phyloP scores from a whole-genome alignment of 1,139 yeast species.

The Blastobotrys apis region DNA sequence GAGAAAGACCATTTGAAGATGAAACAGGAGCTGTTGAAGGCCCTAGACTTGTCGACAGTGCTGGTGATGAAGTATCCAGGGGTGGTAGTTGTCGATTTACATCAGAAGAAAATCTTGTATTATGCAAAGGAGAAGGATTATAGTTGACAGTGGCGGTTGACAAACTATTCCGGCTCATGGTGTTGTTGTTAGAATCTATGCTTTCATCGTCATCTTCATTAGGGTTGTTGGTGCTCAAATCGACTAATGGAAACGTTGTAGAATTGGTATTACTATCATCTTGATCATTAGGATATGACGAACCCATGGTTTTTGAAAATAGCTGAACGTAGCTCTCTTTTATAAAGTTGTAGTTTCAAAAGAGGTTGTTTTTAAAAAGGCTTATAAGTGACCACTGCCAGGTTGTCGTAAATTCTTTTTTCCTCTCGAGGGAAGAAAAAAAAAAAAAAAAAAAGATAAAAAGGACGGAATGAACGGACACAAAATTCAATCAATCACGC shows the following conservation, averaged over 20 bases:
- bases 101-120: slow-evolving; percentile 3
- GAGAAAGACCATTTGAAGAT: background rate
- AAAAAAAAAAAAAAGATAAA: slow-evolving; percentile 1
- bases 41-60: slow-evolving; percentile 2
- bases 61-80: slow-evolving; percentile 11
- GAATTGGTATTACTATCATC: too few relatives aligned
- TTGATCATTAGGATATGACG: background rate
- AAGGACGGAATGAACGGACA: too few relatives aligned
- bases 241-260: slow-evolving; percentile 6
- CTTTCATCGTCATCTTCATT: background rate
- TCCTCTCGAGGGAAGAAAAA: background rate
- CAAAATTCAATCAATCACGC: too few relatives aligned
- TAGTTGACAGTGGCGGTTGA: background rate
- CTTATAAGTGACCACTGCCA: too few relatives aligned
- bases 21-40: slow-evolving; percentile 6
- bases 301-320: background rate
- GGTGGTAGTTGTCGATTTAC: slow-evolving; percentile 6
- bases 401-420: too few relatives aligned
- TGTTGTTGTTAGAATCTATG: too few relatives aligned
- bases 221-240: too few relatives aligned
- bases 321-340: background rate
- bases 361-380: background rate
- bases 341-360: background rate
- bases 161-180: background rate
- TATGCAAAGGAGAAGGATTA: slow-evolving; percentile 3